Percentiles rank a stretch among this genome's conserved stretches.
Conservation (phyloP, 495 filamentous ascomycete species). For the Aspergillus saccharolyticus region DNA sequence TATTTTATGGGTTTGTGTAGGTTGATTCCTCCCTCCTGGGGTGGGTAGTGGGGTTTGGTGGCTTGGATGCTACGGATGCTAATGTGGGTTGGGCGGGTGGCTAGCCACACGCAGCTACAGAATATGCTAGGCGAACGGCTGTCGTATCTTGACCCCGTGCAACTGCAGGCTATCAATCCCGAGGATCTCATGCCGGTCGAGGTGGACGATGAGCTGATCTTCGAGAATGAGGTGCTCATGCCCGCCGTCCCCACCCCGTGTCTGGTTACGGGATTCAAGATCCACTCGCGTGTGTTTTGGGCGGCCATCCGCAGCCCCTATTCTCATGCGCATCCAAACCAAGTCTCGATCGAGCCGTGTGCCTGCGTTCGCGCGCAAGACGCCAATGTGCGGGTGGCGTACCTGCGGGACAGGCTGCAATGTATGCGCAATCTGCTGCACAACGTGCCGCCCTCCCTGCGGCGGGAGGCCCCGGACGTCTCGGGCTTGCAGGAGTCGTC, state of each 20-base stretch:
- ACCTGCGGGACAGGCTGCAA: conserved; percentile 11
- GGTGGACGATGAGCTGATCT: conserved; percentile 23
- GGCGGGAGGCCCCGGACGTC: not conserved
- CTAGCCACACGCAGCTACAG: conserved; percentile 19
- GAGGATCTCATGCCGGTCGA: conserved; percentile 21
- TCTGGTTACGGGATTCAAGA: conserved; percentile 13
- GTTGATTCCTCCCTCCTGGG: too few species aligned
- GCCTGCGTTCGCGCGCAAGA: conserved; percentile 16
- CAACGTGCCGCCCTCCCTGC: conserved; percentile 7
- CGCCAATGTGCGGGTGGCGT: conserved; percentile 7
- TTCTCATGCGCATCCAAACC: conserved; percentile 1
- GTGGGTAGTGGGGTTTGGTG: too few species aligned
- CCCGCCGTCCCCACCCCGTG: conserved; percentile 1
- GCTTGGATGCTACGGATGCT: too few species aligned
- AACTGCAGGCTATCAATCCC: conserved; percentile 17
- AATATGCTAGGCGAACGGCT: conserved; percentile 18
- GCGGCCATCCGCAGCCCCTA: conserved; percentile 11
- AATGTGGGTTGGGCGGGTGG: too few species aligned
- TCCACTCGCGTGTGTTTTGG: conserved; percentile 21
- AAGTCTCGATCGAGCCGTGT: conserved; percentile 8
- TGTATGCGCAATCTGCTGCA: conserved; percentile 9
- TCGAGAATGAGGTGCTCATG: conserved; percentile 17
- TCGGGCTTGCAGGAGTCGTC: too few species aligned
- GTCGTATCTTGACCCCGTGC: conserved; percentile 17
- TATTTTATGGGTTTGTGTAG: conserved; percentile 24